These are phyloP conservation scores for Cryphonectria radicalis DNA, from an alignment of 2,329 filamentous ascomycete species.

Conservation along the genomic window DNA sequence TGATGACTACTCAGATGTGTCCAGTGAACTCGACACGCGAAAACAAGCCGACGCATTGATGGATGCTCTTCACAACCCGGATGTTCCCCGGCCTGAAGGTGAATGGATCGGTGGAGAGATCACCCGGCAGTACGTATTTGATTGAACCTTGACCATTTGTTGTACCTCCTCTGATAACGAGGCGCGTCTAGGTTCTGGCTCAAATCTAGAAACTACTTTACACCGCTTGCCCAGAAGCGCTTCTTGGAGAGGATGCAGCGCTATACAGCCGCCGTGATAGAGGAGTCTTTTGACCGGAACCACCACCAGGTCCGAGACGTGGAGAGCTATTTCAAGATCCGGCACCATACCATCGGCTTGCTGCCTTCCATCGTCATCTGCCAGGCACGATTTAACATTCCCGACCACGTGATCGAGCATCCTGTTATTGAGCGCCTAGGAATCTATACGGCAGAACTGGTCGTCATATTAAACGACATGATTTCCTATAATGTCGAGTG, in stretches of 20 bases:
- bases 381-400: constrained; percentile 34
- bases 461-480: background rate
- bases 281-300: constrained; percentile 33
- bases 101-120: background rate
- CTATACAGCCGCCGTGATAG: constrained; percentile 33
- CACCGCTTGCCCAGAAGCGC: constrained; percentile 19
- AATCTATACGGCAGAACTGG: background rate
- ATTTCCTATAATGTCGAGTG: background rate
- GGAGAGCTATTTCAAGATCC: constrained; percentile 33
- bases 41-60: constrained; percentile 26
- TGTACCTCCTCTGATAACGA: background rate
- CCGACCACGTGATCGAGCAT: constrained; percentile 28
- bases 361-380: constrained; percentile 33
- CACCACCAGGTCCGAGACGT: constrained; percentile 29
- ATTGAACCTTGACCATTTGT: background rate
- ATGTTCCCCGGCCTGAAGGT: background rate
- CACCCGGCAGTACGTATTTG: background rate
- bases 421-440: background rate
- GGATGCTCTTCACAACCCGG: constrained; percentile 31
- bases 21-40: constrained; percentile 13
- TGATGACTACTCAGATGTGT: constrained; percentile 33
- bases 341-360: constrained; percentile 34
- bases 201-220: background rate
- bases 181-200: background rate
- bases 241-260: constrained; percentile 33